Evolutionary conservation across 2,329 filamentous ascomycete genomes (phyloP).

Genomic region (Coleophoma eucalyptorum): DNA sequence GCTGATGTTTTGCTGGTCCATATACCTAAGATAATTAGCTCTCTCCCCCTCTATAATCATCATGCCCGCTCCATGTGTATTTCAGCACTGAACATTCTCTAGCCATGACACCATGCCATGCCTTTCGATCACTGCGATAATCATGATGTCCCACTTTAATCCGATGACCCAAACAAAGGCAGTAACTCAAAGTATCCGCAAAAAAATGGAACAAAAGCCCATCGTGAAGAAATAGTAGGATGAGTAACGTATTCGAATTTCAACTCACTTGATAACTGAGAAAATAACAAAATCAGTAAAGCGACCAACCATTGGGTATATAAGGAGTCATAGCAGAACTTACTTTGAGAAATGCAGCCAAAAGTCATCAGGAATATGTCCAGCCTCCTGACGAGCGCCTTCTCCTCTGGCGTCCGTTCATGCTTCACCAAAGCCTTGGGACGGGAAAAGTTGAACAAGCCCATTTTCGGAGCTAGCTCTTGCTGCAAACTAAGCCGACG

Average conservation of each 20-base stretch:
- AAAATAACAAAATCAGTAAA: constrained; percentile 20
- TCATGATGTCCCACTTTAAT: no score
- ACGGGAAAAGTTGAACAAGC: constrained; percentile 4
- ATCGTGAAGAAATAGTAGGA: no score
- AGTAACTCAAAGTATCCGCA: no score
- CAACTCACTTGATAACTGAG: constrained; percentile 28
- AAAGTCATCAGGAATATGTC: constrained; percentile 35
- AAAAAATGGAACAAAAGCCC: no score
- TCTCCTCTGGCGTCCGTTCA: constrained; percentile 27
- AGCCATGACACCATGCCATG: no score
- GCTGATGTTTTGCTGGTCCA: constrained; percentile 29
- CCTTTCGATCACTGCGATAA: no score
- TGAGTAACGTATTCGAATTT: no score
- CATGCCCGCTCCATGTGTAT: no score
- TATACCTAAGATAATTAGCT: constrained; percentile 33
- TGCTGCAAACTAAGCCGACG: no score
- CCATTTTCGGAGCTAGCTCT: constrained; percentile 1
- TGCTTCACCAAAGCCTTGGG: constrained; percentile 9
- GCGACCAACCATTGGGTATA: background rate
- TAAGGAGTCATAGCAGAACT: background rate
- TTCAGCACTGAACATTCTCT: no score
- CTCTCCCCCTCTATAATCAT: no score
- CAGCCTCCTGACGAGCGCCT: constrained; percentile 30
- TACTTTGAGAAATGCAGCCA: constrained; percentile 34
- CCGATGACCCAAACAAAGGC: no score